phyloP scores from a whole-genome alignment of 2,329 filamentous ascomycete species.

The Ilyonectria sp. region DNA sequence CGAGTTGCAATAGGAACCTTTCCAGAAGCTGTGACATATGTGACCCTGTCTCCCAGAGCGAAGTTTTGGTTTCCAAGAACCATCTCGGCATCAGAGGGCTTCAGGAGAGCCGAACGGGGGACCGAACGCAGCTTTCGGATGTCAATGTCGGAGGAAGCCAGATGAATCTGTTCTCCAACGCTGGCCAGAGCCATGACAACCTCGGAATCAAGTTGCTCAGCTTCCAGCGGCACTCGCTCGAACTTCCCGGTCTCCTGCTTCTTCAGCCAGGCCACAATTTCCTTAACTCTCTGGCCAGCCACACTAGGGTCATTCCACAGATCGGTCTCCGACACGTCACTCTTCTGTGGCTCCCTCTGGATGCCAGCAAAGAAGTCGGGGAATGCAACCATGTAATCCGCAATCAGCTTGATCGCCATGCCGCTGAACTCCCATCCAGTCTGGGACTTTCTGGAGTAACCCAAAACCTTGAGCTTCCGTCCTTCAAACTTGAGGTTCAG shows the following conservation, averaged over 20 bases:
- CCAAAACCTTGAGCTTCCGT: constrained; percentile 94
- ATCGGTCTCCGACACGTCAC: constrained; percentile 86
- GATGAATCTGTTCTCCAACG: constrained; percentile 76
- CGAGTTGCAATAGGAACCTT: constrained; percentile 94
- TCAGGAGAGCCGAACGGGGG: constrained; percentile 88
- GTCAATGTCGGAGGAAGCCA: constrained; percentile 67
- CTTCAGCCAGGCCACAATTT: constrained; percentile 95
- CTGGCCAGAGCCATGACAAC: constrained; percentile 86
- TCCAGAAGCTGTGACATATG: constrained; percentile 93
- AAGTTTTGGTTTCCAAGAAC: constrained; percentile 89
- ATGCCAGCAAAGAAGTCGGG: constrained; percentile 96
- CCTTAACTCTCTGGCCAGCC: constrained; percentile 87
- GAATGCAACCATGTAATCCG: constrained; percentile 93
- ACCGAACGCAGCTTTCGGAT: constrained; percentile 83
- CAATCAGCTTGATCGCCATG: constrained; percentile 84
- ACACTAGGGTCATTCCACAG: constrained; percentile 83
- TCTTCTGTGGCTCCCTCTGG: constrained; percentile 86
- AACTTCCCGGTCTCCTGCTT: constrained; percentile 91
- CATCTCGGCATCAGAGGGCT: constrained; percentile 96
- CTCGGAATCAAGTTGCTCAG: constrained; percentile 94
- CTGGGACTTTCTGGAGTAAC: constrained; percentile 89
- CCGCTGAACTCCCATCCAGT: constrained; percentile 97
- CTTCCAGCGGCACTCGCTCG: constrained; percentile 95
- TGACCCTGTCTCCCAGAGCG: constrained; percentile 87
- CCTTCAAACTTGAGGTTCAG: constrained; percentile 98